A percentile compares a stretch with the other conserved stretches of the same genome.
phyloP scores from a whole-genome alignment of 805 yeast genomes.

The Candida boleticola region DNA sequence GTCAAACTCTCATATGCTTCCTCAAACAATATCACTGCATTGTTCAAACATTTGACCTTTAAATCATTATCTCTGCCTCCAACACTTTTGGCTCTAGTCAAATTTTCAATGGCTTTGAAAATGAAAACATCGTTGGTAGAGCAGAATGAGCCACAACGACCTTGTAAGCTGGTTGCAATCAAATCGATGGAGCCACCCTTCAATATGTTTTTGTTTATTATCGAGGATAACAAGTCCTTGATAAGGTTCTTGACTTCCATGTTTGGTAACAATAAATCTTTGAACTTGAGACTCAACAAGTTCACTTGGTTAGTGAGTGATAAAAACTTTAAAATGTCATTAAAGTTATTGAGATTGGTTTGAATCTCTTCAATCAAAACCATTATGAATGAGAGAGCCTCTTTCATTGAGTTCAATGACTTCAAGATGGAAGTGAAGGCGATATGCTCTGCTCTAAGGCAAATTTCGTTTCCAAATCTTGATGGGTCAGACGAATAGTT shows the following conservation, averaged over 20 bases:
- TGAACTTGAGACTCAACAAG: constrained; percentile 64
- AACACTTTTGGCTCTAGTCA: constrained; percentile 79
- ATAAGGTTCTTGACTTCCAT: constrained; percentile 62
- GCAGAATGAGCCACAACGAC: constrained; percentile 92
- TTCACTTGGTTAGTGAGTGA: constrained; percentile 66
- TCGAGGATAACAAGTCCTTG: constrained; percentile 83
- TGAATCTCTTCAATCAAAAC: constrained; percentile 74
- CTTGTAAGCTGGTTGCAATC: constrained; percentile 84
- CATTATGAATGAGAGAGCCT: constrained; percentile 84
- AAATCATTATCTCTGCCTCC: constrained; percentile 70
- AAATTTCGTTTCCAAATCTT: constrained; percentile 58
- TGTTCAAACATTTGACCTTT: constrained; percentile 61
- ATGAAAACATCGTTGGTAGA: constrained; percentile 90
- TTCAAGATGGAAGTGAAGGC: constrained; percentile 78
- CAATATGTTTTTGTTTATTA: constrained; percentile 83
- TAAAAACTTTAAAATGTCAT: constrained; percentile 68
- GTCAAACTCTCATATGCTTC: constrained; percentile 76
- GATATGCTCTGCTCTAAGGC: constrained; percentile 85
- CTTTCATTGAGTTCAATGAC: constrained; percentile 75
- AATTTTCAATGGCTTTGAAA: constrained; percentile 89
- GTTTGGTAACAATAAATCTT: constrained; percentile 73
- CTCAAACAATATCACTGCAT: constrained; percentile 74
- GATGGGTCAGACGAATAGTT: constrained; percentile 49
- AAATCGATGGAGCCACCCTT: constrained; percentile 92
- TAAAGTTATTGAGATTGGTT: constrained; percentile 42